Evolutionary conservation across 768 basidiomycete species (phyloP).

Genomic region (Russula emetica): DNA sequence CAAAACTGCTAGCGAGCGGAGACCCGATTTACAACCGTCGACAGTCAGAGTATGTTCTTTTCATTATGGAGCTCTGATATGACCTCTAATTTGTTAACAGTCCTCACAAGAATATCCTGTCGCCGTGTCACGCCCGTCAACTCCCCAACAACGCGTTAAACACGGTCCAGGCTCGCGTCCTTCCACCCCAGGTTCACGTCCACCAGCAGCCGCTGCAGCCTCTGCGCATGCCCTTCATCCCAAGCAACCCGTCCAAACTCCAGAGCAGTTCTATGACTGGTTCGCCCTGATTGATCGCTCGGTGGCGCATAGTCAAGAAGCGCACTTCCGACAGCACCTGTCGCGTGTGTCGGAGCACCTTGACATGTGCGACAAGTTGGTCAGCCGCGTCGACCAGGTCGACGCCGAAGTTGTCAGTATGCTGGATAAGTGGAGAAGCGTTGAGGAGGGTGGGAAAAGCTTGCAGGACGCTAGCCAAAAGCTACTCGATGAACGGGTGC

Average conservation of each 20-base stretch:
- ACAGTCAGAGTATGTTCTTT: slow-evolving; percentile 58
- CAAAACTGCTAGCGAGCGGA: slow-evolving; percentile 55
- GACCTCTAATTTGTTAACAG: slow-evolving; percentile 33
- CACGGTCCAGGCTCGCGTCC: slow-evolving; percentile 31
- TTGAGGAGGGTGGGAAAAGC: slow-evolving; percentile 90
- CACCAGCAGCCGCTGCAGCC: slow-evolving; percentile 11
- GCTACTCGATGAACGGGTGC: slow-evolving; percentile 82
- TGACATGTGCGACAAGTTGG: slow-evolving; percentile 67
- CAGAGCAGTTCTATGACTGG: slow-evolving; percentile 98
- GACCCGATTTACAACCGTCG: slow-evolving; percentile 45
- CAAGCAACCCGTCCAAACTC: slow-evolving; percentile 74
- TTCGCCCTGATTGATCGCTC: slow-evolving; percentile 85
- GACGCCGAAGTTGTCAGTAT: slow-evolving; percentile 74
- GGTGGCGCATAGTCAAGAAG: slow-evolving; percentile 90
- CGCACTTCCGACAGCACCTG: slow-evolving; percentile 84
- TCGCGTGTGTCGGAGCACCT: slow-evolving; percentile 72
- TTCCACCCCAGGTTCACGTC: slow-evolving; percentile 29
- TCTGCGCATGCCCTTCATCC: slow-evolving; percentile 61
- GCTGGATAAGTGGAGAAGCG: slow-evolving; percentile 78
- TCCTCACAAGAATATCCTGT: slow-evolving; percentile 40
- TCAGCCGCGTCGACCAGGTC: slow-evolving; percentile 68
- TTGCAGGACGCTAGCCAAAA: slow-evolving; percentile 89
- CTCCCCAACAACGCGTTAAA: slow-evolving; percentile 36
- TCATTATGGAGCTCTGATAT: not conserved
- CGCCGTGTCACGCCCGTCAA: slow-evolving; percentile 45